phyloP scores from a whole-genome alignment of 345 rosid genomes.

The Citrus hindsii region DNA sequence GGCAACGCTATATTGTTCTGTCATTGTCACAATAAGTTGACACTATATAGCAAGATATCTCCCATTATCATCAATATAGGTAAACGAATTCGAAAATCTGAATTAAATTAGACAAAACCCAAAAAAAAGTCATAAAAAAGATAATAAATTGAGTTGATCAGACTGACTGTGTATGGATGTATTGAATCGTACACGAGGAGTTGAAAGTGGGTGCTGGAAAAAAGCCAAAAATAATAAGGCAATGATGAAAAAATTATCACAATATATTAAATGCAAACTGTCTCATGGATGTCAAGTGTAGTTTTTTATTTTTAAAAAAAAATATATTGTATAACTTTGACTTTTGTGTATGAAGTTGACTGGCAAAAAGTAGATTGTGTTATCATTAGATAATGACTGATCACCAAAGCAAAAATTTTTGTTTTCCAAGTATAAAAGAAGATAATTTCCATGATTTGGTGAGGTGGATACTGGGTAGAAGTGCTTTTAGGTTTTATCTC shows the following conservation, averaged over 20 bases:
- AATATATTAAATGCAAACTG: conserved; percentile 8
- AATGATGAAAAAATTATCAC: conserved; percentile 38
- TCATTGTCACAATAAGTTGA: background rate
- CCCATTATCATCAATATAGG: background rate
- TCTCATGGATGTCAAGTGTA: background rate
- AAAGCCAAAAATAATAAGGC: conserved; percentile 48
- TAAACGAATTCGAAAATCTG: background rate
- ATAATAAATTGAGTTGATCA: background rate
- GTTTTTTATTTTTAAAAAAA: background rate
- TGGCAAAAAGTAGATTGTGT: conserved; percentile 2
- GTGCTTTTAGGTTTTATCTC: background rate
- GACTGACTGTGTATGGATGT: conserved; percentile 10
- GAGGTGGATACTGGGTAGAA: conserved; percentile 6
- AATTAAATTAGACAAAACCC: background rate
- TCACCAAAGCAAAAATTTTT: conserved; percentile 32
- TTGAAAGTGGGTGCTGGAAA: conserved; percentile 15
- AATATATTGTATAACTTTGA: conserved; percentile 2
- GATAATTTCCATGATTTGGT: background rate
- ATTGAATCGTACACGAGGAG: conserved; percentile 2
- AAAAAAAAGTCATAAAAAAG: background rate
- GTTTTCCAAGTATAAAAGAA: no score
- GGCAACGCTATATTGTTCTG: background rate
- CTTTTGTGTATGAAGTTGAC: conserved; percentile 16
- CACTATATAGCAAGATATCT: background rate
- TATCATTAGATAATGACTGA: conserved; percentile 18